A percentile compares a stretch with the other conserved stretches of the same genome.
Evolutionary conservation across 139 green algal genomes (phyloP).

Genomic region (Micractinium conductrix): DNA sequence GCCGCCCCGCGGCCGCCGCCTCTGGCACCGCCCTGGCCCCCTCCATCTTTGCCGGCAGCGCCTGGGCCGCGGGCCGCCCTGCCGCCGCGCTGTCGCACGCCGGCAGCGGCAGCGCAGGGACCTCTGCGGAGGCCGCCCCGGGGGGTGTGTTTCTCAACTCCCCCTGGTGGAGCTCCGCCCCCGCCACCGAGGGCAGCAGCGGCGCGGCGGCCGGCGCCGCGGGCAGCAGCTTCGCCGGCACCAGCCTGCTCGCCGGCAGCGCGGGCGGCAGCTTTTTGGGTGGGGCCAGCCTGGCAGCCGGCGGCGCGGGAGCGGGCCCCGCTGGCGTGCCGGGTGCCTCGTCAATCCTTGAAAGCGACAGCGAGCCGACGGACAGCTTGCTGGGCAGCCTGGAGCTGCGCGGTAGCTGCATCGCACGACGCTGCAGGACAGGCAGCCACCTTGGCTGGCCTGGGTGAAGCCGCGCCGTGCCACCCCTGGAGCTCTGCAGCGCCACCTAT

Average conservation of each 20-base stretch:
- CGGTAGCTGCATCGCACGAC: too few species aligned
- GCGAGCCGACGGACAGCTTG: background rate
- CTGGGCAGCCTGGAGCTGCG: background rate
- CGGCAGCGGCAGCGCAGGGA: background rate
- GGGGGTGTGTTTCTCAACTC: background rate
- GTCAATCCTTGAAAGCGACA: too few species aligned
- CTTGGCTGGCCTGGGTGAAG: too few species aligned
- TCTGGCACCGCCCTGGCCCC: background rate
- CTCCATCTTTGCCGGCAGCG: background rate
- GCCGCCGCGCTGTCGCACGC: background rate
- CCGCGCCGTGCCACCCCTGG: too few species aligned
- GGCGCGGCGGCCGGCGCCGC: background rate
- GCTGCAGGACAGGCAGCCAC: too few species aligned
- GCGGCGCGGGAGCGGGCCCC: too few species aligned
- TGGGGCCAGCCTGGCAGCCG: background rate
- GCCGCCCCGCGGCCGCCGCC: background rate
- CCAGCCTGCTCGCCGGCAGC: background rate
- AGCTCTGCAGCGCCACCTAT: too few species aligned
- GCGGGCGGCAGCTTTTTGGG: background rate
- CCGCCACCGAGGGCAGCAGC: background rate
- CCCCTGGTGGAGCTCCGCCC: background rate
- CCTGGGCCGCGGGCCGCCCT: conserved; percentile 18
- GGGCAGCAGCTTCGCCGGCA: background rate
- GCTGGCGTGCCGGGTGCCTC: too few species aligned
- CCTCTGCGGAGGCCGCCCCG: background rate